A percentile compares a stretch with the other conserved stretches of the same genome.
phyloP scores from a whole-genome alignment of 257 asterid genomes.

The Agastache rugosa region DNA sequence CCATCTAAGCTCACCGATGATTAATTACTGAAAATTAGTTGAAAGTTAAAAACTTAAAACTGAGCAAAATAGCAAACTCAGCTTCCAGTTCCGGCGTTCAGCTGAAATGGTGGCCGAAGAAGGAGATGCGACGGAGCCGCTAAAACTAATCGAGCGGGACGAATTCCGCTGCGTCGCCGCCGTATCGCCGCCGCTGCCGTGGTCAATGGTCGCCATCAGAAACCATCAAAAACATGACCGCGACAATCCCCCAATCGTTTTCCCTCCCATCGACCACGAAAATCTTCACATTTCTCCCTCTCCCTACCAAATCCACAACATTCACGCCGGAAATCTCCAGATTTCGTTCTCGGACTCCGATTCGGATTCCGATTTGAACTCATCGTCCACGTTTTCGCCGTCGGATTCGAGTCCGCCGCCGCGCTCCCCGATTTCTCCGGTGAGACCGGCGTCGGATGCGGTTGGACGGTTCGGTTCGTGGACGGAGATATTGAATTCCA shows the following conservation, averaged over 20 bases:
- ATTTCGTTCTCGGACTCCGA: conserved; percentile 38
- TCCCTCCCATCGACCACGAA: conserved; percentile 77
- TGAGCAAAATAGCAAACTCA: background rate
- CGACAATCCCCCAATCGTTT: conserved; percentile 40
- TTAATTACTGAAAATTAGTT: background rate
- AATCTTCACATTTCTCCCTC: conserved; percentile 53
- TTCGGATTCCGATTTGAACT: conserved; percentile 42
- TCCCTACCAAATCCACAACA: conserved; percentile 10
- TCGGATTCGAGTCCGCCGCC: conserved; percentile 42
- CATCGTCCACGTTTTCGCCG: conserved; percentile 50
- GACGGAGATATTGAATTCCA: conserved; percentile 42
- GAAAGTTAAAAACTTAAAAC: background rate
- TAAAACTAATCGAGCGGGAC: conserved; percentile 30
- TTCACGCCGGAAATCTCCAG: conserved; percentile 20
- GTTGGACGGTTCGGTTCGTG: conserved; percentile 40
- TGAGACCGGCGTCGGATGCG: conserved; percentile 7
- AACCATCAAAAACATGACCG: conserved; percentile 34
- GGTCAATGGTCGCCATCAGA: conserved; percentile 63
- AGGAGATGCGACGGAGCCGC: conserved; percentile 36
- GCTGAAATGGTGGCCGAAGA: conserved; percentile 38
- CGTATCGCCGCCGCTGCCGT: conserved; percentile 31
- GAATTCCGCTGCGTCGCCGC: conserved; percentile 32
- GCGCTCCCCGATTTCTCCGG: conserved; percentile 38
- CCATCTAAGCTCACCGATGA: background rate
- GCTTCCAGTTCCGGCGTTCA: conserved; percentile 14